A percentile compares a stretch with the other conserved stretches of the same genome.
Evolutionary conservation across 345 rosid species (phyloP).

Genomic region (Acer saccharum): DNA sequence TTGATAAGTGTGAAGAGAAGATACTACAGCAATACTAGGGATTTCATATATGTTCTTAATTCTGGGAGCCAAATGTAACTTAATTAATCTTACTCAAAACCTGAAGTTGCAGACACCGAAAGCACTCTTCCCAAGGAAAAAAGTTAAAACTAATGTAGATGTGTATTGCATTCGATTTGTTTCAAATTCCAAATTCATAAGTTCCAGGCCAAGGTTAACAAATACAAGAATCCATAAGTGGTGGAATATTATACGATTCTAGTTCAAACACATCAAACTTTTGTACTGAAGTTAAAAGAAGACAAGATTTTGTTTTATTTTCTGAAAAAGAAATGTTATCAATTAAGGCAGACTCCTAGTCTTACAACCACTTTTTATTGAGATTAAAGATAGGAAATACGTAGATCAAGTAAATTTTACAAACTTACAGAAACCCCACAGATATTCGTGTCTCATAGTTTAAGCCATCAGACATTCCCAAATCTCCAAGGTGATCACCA

Average conservation of each 20-base stretch:
- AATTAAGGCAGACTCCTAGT: background rate
- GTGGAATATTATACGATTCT: background rate
- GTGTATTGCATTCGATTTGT: background rate
- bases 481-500: constrained; percentile 86
- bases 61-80: too few species aligned
- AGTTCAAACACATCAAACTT: constrained; percentile 1
- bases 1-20: background rate
- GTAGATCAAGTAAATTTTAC: background rate
- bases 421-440: constrained; percentile 80
- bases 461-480: constrained; percentile 90
- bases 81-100: constrained; percentile 10
- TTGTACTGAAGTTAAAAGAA: background rate
- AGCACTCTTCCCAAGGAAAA: background rate
- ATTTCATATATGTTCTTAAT: background rate
- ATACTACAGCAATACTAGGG: too few species aligned
- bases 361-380: background rate
- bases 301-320: background rate
- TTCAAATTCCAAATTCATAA: background rate
- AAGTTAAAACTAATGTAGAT: too few species aligned
- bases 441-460: constrained; percentile 73
- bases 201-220: background rate
- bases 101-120: background rate
- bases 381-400: background rate
- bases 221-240: background rate
- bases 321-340: background rate